phyloP scores from a whole-genome alignment of 1,284 basidiomycete genomes.

The Ceratobasidium sp. region DNA sequence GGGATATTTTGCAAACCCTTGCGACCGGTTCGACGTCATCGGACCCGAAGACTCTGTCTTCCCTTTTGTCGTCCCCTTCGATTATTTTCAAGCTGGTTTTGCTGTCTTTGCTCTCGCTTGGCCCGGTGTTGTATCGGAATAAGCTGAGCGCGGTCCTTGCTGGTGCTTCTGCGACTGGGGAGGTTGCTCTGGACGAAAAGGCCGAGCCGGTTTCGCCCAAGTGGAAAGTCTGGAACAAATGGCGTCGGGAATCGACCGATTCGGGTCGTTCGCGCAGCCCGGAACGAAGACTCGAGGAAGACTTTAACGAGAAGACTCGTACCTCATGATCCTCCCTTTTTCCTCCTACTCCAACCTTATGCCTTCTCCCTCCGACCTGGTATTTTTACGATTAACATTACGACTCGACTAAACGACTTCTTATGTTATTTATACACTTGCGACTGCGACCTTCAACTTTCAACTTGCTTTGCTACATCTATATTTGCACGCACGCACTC shows the following conservation, averaged over 20 bases:
- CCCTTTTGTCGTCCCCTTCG: conserved; percentile 75
- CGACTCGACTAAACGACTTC: conserved; percentile 12
- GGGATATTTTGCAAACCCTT: conserved; percentile 81
- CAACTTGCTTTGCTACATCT: background rate
- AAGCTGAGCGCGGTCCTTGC: conserved; percentile 68
- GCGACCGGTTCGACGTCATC: conserved; percentile 65
- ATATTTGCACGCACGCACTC: conserved; percentile 1
- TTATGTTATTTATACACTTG: background rate
- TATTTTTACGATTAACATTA: conserved; percentile 18
- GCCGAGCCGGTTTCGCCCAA: conserved; percentile 10
- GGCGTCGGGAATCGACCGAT: conserved; percentile 1
- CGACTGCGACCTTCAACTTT: no score
- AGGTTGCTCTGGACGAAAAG: conserved; percentile 21
- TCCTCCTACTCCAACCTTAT: background rate
- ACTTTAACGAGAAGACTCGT: conserved; percentile 29
- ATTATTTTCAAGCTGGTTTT: conserved; percentile 80
- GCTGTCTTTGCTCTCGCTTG: conserved; percentile 79
- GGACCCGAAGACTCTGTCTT: conserved; percentile 78
- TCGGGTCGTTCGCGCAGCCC: conserved; percentile 15
- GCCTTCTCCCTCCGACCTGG: background rate
- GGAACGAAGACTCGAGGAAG: conserved; percentile 31
- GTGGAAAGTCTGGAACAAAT: conserved; percentile 31
- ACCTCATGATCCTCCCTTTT: background rate
- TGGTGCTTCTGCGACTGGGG: conserved; percentile 10
- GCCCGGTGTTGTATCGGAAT: conserved; percentile 79